These are phyloP conservation scores for Hypoxylon sp. DNA, from an alignment of 2,329 filamentous ascomycete genomes.

Conservation along the genomic window DNA sequence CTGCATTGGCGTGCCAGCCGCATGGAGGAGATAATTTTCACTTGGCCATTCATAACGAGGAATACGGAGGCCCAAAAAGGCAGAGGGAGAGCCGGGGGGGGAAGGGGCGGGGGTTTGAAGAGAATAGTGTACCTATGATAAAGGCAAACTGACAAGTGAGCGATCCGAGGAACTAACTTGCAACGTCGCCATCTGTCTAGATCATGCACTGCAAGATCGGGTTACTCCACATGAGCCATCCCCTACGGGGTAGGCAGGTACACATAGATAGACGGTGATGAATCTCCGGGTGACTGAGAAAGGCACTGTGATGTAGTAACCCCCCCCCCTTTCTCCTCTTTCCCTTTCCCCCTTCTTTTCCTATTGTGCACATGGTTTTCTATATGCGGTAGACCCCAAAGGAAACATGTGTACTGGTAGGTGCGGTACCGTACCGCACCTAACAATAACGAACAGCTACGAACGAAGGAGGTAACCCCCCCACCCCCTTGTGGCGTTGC, in stretches of 20 bases:
- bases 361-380: constrained; percentile 2
- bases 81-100: not conserved
- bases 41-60: constrained; percentile 21
- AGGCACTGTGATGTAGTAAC: constrained; percentile 32
- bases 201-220: constrained; percentile 52
- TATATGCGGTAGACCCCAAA: constrained; percentile 28
- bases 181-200: constrained; percentile 42
- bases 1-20: constrained; percentile 34
- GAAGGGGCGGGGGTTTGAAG: not conserved
- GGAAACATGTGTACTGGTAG: constrained; percentile 2
- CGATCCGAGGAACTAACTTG: constrained; percentile 35
- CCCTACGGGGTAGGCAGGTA: constrained; percentile 29
- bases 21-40: constrained; percentile 23
- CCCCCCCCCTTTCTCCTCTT: constrained; percentile 7
- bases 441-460: constrained; percentile 18
- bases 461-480: constrained; percentile 23
- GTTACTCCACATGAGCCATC: constrained; percentile 49
- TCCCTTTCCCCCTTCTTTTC: constrained; percentile 8
- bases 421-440: constrained; percentile 36
- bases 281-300: constrained; percentile 6
- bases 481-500: constrained; percentile 36
- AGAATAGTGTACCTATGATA: constrained; percentile 17
- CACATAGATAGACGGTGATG: constrained; percentile 15
- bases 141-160: constrained; percentile 42
- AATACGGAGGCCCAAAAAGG: constrained; percentile 15